These are phyloP conservation scores for Darksidea phi DNA, from an alignment of 495 filamentous ascomycete species.

Conservation along the genomic window DNA sequence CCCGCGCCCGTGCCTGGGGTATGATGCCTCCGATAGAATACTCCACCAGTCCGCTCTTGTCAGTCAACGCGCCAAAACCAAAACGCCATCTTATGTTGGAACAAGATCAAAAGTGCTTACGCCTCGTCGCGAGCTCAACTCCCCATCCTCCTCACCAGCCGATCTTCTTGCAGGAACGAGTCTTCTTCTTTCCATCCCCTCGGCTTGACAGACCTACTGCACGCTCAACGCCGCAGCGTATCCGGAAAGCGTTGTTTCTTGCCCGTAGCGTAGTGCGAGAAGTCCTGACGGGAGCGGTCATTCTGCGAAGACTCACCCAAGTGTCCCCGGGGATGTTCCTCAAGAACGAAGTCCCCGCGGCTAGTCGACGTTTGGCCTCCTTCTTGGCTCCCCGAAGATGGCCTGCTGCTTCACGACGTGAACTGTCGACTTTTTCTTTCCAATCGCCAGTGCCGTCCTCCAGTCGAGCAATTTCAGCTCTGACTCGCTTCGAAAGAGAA, in stretches of 20 bases:
- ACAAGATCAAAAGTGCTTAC: too few relatives aligned
- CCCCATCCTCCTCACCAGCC: background rate
- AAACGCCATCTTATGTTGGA: conserved; percentile 14
- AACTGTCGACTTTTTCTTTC: conserved; percentile 11
- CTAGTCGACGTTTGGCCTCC: conserved; percentile 10
- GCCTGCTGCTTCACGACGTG: conserved; percentile 14
- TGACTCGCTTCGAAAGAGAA: conserved; percentile 4
- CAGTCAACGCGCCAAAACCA: background rate
- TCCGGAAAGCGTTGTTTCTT: conserved; percentile 7
- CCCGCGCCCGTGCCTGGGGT: too few relatives aligned
- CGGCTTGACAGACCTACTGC: background rate
- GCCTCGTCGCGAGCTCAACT: background rate
- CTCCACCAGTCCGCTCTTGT: conserved; percentile 5
- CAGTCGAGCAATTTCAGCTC: background rate
- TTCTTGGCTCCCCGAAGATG: conserved; percentile 21
- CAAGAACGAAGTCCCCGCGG: background rate
- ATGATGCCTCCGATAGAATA: conserved; percentile 1
- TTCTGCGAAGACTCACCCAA: conserved; percentile 1
- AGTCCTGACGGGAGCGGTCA: conserved; percentile 4
- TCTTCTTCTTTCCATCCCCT: background rate
- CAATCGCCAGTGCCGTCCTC: conserved; percentile 11
- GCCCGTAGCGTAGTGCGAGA: background rate
- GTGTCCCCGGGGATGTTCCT: conserved; percentile 8
- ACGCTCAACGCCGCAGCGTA: background rate
- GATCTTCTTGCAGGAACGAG: background rate